Conservation (phyloP, 1,284 basidiomycete genomes). For the Sanghuangporus sanghuang region DNA sequence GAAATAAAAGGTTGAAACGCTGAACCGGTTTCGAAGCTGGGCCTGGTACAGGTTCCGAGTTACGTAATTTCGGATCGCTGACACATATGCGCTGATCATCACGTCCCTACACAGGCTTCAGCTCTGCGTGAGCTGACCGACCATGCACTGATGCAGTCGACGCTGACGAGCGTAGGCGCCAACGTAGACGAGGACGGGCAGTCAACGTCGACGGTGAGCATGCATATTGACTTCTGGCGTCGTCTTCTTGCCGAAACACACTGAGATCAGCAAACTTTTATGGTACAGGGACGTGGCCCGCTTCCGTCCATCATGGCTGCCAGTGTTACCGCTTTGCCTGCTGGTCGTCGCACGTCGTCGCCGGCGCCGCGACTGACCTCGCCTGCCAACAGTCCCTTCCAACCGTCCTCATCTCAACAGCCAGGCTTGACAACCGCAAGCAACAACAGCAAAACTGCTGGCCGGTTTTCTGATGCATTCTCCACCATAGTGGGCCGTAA, state of each 20-base stretch:
- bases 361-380: slow-evolving; percentile 5
- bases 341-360: slow-evolving; percentile 13
- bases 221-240: neutral
- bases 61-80: neutral
- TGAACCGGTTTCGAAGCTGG: neutral
- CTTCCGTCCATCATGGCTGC: slow-evolving; percentile 3
- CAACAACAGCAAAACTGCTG: slow-evolving; percentile 5
- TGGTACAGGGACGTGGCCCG: slow-evolving; percentile 7
- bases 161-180: slow-evolving; percentile 8
- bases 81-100: neutral
- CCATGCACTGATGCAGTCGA: neutral
- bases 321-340: slow-evolving; percentile 3
- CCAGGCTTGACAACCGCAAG: slow-evolving; percentile 10
- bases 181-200: slow-evolving; percentile 7
- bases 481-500: slow-evolving; percentile 10
- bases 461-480: slow-evolving; percentile 16
- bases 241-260: neutral
- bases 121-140: neutral
- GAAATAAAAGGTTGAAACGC: neutral
- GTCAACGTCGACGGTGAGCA: slow-evolving; percentile 7
- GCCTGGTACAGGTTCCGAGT: neutral
- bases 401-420: slow-evolving; percentile 13
- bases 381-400: slow-evolving; percentile 8
- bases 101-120: neutral
- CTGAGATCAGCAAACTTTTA: neutral